A percentile compares a stretch with the other conserved stretches of the same genome.
Conservation (phyloP, 2,329 filamentous ascomycete species). For the Cladosporium velox region DNA sequence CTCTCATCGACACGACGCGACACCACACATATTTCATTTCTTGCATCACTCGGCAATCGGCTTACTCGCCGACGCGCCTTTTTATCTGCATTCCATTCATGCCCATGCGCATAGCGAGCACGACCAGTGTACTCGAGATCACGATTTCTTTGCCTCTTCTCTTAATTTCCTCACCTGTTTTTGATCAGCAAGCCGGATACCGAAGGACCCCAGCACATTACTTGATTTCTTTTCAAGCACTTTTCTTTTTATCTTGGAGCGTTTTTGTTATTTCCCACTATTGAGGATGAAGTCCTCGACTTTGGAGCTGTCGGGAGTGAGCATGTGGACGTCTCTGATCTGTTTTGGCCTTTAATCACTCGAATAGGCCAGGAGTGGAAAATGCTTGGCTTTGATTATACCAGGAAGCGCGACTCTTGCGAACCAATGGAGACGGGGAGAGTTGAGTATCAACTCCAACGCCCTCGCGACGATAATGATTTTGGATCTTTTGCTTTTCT, state of each 20-base stretch:
- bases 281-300: background rate
- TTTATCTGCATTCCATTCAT: background rate
- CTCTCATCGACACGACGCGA: background rate
- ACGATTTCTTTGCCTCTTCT: background rate
- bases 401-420: background rate
- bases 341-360: background rate
- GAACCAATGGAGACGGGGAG: background rate
- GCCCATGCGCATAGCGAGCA: slow-evolving; percentile 17
- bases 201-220: slow-evolving; percentile 14
- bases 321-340: background rate
- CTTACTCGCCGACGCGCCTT: background rate
- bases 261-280: background rate
- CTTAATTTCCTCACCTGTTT: background rate
- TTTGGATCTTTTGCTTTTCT: background rate
- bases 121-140: background rate
- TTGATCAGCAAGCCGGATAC: slow-evolving; percentile 11
- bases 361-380: background rate
- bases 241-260: background rate
- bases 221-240: background rate
- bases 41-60: background rate
- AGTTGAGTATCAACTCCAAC: background rate
- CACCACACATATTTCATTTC: background rate
- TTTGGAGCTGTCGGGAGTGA: background rate
- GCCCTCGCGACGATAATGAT: background rate
- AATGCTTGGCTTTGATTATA: background rate